A percentile compares a stretch with the other conserved stretches of the same genome.
Evolutionary conservation across 139 green algal species (phyloP).

Genomic region (Mesotaenium endlicherianum): DNA sequence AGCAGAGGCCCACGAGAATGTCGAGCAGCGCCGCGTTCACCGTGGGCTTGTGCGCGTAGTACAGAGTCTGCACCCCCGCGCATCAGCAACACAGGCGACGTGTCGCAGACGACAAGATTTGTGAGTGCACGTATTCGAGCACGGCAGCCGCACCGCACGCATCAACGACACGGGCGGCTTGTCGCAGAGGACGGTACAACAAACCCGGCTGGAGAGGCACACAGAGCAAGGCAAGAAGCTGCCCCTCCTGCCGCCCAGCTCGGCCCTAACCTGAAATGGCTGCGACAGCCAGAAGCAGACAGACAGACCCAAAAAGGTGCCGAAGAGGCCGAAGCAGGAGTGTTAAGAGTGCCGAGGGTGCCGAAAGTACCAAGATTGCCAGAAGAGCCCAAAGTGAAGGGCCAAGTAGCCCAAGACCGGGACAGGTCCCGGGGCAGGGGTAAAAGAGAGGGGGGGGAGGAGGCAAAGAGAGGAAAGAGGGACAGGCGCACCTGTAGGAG

Average conservation of each 20-base stretch:
- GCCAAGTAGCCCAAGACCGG: neutral
- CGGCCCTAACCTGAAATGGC: too few species aligned
- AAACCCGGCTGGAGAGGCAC: too few species aligned
- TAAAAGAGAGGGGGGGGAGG: neutral
- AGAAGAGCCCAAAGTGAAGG: too few species aligned
- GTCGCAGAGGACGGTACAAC: too few species aligned
- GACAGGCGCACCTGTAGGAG: neutral
- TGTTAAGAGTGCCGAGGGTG: neutral
- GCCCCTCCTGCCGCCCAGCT: too few species aligned
- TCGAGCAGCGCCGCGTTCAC: constrained; percentile 32
- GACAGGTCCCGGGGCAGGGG: neutral
- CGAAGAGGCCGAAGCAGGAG: neutral
- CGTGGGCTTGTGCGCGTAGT: constrained; percentile 11
- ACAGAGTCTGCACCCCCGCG: constrained; percentile 31
- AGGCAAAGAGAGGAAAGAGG: neutral
- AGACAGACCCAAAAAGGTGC: neutral
- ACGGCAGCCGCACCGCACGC: too few species aligned
- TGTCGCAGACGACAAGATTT: too few species aligned
- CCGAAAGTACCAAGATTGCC: too few species aligned
- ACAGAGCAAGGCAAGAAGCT: too few species aligned
- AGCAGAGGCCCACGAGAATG: constrained; percentile 28
- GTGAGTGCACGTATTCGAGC: too few species aligned
- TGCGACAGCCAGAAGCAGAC: neutral
- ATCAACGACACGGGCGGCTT: too few species aligned
- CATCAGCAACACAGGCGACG: too few species aligned